Base-by-base conservation (phyloP, 352 stramenopile genomes). In the Peronospora belbahrii region DNA sequence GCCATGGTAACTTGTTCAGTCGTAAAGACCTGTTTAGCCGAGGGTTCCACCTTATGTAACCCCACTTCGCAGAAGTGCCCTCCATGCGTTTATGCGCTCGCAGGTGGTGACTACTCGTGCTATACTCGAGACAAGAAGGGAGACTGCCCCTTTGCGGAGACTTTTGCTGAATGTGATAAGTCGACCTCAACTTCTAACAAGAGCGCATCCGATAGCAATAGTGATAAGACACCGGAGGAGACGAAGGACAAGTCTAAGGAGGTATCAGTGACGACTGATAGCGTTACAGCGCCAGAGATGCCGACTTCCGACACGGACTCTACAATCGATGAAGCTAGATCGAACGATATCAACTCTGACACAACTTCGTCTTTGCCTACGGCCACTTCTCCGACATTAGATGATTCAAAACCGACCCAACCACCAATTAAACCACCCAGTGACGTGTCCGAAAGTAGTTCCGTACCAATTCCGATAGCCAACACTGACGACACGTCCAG, bases 81-180 rank as follows among this genome's bases (percentile, higher is more conserved):
- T 6, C 62, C 71, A 2, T 89, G 78, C 35, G 64, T 89, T 54
- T 89, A 89, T 53, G 49, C 55, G 14, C 73, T 86, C 25, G 61
- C 64, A 2, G 68, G 72, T 15, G 74, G 73, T 2, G 61, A 65
- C 42, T 84, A 67, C 52, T 87, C 75, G 14, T 89, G 78, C 69
- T 89, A 87, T 55, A 68, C 48, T 34, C 48, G 57, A 13, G 56
- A 62, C 17, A 49, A 30, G n/a, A 43, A 49, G 2, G 41, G 38
- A 14, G 19, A 42, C 11, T 68, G 59, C 15, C 59, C 59, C 2
- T 68, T 62, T 51, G 49, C 59, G 13, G 30, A 18, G 23, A 17
- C 36, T 1, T 58, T 58, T 25, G 58, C 54, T 51, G 69, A 61
- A 51, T 78, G 37, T 38, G 36, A 54, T 54, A 31, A 42, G 13